Base-by-base conservation (phyloP, 2,329 filamentous ascomycete species). In the Colletotrichum musicola region DNA sequence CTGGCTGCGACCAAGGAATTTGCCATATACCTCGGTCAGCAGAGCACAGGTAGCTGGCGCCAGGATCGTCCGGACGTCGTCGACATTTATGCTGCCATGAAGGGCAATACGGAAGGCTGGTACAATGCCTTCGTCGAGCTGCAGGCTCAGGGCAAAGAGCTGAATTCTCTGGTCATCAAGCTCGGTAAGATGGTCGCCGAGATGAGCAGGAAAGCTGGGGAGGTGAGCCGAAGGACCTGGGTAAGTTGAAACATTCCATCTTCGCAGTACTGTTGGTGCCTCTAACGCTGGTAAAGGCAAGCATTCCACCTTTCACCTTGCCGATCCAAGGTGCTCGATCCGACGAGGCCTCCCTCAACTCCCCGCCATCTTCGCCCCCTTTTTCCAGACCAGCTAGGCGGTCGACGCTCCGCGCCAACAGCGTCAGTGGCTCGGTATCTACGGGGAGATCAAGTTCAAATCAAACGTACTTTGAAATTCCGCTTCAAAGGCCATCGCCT, bases 21-120 rank as follows among this genome's bases (percentile, higher is more conserved):
- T 60, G 90, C 90, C 64, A 84, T 88, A 63, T 98, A 97, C 78
- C 83, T 98, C 56, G 84, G 86, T 6, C 83, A 88, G 40, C 87
- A 97, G 69, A 86, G 88, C 53, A 83, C 89, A 44, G 85, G 88
- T 4, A 84, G 86, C 72, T 89, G 88, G 78, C 86, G 89, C 64
- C 81, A 85, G 59, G 89, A 91, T 55, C 87, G 93, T 22, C 84
- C 86, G 2, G 85, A 89, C 55, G 83, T 91, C 54, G 85, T 87
- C 42, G 90, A 93, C 54, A 93, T 97, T 20, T 96, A 93, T 73
- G 88, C 91, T 47, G 94, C 95, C 44, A 98, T 98, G 95, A 92
- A 92, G 75, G 93, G 93, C 40, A 98, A 98, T 74, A 91, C 94
- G 9, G 92, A 97, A 71, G 94, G 95, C 50, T 98, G 95, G 95